phyloP scores from a whole-genome alignment of 2,329 filamentous ascomycete genomes.

The Sporothrix brasiliensis region DNA sequence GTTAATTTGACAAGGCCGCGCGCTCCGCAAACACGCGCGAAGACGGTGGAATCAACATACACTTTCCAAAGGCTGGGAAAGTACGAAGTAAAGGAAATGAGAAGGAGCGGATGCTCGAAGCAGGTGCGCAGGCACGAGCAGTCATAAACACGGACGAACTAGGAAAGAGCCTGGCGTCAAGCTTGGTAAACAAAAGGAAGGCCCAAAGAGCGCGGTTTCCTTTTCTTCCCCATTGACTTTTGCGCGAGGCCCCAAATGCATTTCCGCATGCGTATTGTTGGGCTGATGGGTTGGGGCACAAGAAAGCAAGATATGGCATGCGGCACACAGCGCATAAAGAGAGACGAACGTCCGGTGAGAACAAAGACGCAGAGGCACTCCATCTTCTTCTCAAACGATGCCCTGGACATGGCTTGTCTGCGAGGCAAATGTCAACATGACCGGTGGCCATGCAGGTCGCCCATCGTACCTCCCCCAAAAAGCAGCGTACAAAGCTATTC shows the following conservation, averaged over 20 bases:
- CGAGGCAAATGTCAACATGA: not conserved
- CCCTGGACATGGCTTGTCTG: not conserved
- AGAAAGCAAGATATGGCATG: slow-evolving; percentile 6
- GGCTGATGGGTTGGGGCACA: not conserved
- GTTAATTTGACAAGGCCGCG: too few relatives aligned
- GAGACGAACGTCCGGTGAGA: not conserved
- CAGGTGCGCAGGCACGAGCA: not conserved
- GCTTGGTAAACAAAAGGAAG: not conserved
- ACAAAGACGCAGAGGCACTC: not conserved
- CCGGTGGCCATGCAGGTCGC: not conserved
- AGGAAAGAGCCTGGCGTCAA: not conserved
- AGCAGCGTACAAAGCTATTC: too few relatives aligned
- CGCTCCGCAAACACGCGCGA: too few relatives aligned
- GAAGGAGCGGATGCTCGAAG: not conserved
- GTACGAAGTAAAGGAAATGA: not conserved
- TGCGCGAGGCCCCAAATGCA: not conserved
- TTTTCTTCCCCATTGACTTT: slow-evolving; percentile 7
- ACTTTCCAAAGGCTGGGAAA: not conserved
- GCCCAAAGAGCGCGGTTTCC: slow-evolving; percentile 8
- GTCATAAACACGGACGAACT: not conserved
- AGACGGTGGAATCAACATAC: not conserved
- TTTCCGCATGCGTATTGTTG: slow-evolving; percentile 7
- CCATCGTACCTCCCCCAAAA: not conserved
- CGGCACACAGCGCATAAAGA: not conserved
- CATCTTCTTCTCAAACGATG: not conserved